phyloP scores from a whole-genome alignment of 2,329 filamentous ascomycete genomes.

The Botrytis byssoidea region DNA sequence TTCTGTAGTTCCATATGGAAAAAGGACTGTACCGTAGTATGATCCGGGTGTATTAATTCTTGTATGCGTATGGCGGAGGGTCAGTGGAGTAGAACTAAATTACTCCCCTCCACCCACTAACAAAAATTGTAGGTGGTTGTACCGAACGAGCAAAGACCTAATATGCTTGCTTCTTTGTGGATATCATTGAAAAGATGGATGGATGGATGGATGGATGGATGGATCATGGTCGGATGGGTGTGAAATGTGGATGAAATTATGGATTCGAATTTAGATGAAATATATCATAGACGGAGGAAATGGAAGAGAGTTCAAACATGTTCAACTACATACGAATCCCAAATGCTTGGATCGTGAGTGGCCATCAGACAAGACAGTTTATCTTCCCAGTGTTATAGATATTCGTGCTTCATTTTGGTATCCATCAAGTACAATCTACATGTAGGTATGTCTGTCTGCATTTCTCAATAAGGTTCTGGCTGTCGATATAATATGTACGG shows the following conservation, averaged over 20 bases:
- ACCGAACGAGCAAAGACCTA: slow-evolving; percentile 10
- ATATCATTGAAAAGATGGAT: background rate
- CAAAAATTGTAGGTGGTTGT: slow-evolving; percentile 1
- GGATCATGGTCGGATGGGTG: background rate
- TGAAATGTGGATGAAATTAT: background rate
- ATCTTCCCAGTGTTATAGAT: background rate
- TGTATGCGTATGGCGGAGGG: slow-evolving; percentile 8
- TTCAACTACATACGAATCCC: background rate
- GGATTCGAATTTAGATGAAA: background rate
- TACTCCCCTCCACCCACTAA: slow-evolving; percentile 11
- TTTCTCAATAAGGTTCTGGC: background rate
- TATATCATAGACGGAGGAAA: background rate
- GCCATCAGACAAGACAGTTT: too few species aligned
- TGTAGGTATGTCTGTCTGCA: background rate
- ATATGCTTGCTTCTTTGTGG: slow-evolving; percentile 16
- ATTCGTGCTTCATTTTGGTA: background rate
- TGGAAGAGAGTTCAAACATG: background rate
- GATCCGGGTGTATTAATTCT: slow-evolving; percentile 5
- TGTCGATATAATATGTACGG: background rate
- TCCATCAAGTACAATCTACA: background rate
- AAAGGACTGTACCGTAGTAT: background rate
- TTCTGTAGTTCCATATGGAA: background rate
- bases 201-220: background rate
- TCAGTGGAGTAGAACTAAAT: slow-evolving; percentile 15
- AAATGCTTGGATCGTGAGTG: background rate